phyloP scores from a whole-genome alignment of 495 filamentous ascomycete species.

The Penicillium egyptiacum region DNA sequence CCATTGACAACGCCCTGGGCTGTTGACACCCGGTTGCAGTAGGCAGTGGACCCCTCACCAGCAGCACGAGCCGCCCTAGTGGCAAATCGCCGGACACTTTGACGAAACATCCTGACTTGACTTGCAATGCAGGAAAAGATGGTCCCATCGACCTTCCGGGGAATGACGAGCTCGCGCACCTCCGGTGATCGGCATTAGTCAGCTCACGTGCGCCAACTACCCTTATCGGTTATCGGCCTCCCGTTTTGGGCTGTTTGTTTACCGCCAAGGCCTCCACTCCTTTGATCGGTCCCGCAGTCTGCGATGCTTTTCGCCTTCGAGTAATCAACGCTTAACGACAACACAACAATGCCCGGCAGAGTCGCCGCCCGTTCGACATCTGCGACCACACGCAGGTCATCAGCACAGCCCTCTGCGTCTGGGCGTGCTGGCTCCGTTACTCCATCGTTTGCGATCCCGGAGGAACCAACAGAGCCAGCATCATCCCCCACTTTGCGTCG shows the following conservation, averaged over 20 bases:
- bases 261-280: slow-evolving; percentile 31
- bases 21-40: slow-evolving; percentile 67
- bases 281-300: slow-evolving; percentile 26
- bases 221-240: slow-evolving; percentile 21
- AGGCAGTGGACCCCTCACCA: slow-evolving; percentile 56
- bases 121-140: slow-evolving; percentile 15
- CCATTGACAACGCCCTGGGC: slow-evolving; percentile 83
- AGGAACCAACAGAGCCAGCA: slow-evolving; percentile 59
- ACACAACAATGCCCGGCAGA: slow-evolving; percentile 59
- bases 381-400: slow-evolving; percentile 57
- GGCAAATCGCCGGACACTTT: slow-evolving; percentile 55
- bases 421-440: slow-evolving; percentile 63
- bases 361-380: slow-evolving; percentile 57
- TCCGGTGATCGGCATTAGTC: slow-evolving; percentile 23
- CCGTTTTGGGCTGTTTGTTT: slow-evolving; percentile 54
- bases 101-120: slow-evolving; percentile 53
- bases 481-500: slow-evolving; percentile 67
- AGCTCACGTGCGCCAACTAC: slow-evolving; percentile 37
- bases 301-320: slow-evolving; percentile 26
- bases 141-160: not conserved
- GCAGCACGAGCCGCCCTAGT: slow-evolving; percentile 52
- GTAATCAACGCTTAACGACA: slow-evolving; percentile 26
- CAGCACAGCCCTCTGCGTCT: slow-evolving; percentile 54
- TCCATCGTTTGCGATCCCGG: slow-evolving; percentile 63
- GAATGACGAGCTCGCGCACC: slow-evolving; percentile 12